Conservation (phyloP, 2,329 filamentous ascomycete species). For the Esteya vermicola region DNA sequence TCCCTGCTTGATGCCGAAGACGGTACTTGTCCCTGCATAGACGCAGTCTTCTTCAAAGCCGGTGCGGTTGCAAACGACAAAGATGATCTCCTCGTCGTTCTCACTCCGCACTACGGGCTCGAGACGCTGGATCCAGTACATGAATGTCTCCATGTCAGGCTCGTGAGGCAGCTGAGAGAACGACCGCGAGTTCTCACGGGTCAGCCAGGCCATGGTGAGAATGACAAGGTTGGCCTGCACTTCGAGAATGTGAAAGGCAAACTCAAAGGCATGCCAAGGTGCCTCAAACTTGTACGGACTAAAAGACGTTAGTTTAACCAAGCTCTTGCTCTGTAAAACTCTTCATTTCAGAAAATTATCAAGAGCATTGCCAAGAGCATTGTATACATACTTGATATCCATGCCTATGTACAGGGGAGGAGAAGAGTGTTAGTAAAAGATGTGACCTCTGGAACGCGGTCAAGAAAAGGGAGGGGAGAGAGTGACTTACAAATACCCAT, state of each 20-base stretch:
- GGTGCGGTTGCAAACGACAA: slow-evolving; percentile 58
- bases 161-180: slow-evolving; percentile 36
- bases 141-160: slow-evolving; percentile 58
- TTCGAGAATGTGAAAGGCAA: slow-evolving; percentile 42
- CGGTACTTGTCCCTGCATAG: slow-evolving; percentile 62
- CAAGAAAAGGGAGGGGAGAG: background rate
- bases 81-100: slow-evolving; percentile 42
- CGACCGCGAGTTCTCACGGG: slow-evolving; percentile 31
- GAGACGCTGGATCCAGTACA: slow-evolving; percentile 62
- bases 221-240: slow-evolving; percentile 47
- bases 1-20: slow-evolving; percentile 51
- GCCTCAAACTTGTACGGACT: slow-evolving; percentile 37
- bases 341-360: no score
- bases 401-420: slow-evolving; percentile 30
- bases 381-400: slow-evolving; percentile 47
- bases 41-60: slow-evolving; percentile 51
- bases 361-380: no score
- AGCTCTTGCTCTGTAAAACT: no score
- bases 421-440: background rate
- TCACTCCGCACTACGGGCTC: slow-evolving; percentile 46
- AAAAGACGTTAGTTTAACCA: background rate
- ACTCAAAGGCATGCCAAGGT: slow-evolving; percentile 33
- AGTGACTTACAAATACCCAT: slow-evolving; percentile 43
- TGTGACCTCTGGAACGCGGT: background rate
- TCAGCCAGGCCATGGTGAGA: slow-evolving; percentile 68